Evolutionary conservation across 805 yeast genomes (phyloP), one percentile per base, ranked within the genome.

Genomic region (Starmerella ratchasimensis): DNA sequence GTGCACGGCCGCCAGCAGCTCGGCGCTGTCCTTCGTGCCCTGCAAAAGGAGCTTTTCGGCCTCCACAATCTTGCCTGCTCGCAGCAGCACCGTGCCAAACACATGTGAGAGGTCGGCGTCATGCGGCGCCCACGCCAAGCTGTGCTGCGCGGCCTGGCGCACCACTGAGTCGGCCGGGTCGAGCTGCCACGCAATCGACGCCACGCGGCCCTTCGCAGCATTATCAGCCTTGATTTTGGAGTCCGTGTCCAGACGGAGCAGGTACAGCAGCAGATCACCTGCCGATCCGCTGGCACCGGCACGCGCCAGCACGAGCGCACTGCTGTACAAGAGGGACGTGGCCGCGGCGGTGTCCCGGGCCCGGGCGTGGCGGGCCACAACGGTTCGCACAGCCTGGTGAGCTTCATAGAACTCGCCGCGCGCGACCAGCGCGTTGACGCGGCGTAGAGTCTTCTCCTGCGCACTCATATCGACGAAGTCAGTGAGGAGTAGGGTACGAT

Each of bases 301-400:
- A 38, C 71, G 68, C 29, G 81, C 63, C 39, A 88, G 67, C 16
- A 76, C 71, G 43, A 71, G 61, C 0, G 93, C 69, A 29, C 88
- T 86, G 47, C 74, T 74, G 49, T 72, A 72, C 23, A 88, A 65
- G 39, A 84, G 61, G 34, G 80, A 84, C 36, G 73, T 67, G 8
- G 96, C 94, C 28, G 78, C 76, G 3, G 59, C 62, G 55, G 69
- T 81, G 42, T 77, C 72, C 43, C 73, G 72, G 18, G 74, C 55
- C 45, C 80, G 72, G 30, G 80, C 77, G 53, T 80, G 79, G 54
- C 98, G 68, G 48, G 84, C 84, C 29, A 81, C 80, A 37, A 88
- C 80, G 5, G 97, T 83, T 52, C 95, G 67, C 36, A 90, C 67
- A 0, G 94, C 86, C 58, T 90, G 97, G 56, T 88, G 95, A 0